A percentile compares a stretch with the other conserved stretches of the same genome.
Conservation (phyloP, 129 eudicot genomes). For the Silybum marianum region DNA sequence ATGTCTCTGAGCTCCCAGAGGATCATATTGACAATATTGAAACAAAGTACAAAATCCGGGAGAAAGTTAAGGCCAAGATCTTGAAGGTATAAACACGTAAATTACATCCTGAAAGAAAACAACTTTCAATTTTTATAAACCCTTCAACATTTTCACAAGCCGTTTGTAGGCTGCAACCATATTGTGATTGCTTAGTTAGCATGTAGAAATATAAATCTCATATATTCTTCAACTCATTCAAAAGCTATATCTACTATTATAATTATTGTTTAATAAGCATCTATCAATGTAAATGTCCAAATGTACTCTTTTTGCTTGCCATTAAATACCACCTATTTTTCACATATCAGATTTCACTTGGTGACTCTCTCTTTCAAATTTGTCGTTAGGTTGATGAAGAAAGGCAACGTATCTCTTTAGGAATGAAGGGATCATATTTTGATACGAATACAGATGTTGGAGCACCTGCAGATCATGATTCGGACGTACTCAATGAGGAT, state of each 20-base stretch:
- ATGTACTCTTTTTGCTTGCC: neutral
- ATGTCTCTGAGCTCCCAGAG: slow-evolving; percentile 84
- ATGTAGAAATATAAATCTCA: neutral
- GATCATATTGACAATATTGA: slow-evolving; percentile 57
- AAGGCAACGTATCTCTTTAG: slow-evolving; percentile 67
- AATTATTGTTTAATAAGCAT: neutral
- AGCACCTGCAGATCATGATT: slow-evolving; percentile 30
- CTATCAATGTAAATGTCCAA: neutral
- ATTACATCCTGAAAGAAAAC: neutral
- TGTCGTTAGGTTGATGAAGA: slow-evolving; percentile 72
- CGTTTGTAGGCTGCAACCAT: neutral
- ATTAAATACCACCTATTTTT: neutral
- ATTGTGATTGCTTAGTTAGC: neutral
- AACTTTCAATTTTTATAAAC: neutral
- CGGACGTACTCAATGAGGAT: slow-evolving; percentile 36
- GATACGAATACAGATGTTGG: slow-evolving; percentile 27
- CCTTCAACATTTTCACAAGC: neutral
- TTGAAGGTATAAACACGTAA: slow-evolving; percentile 53
- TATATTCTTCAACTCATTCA: too few relatives aligned
- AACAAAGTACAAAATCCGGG: slow-evolving; percentile 61
- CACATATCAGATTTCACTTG: neutral
- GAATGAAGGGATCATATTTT: slow-evolving; percentile 77
- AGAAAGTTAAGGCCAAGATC: slow-evolving; percentile 72
- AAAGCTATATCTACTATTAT: neutral
- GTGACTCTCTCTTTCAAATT: slow-evolving; percentile 2